Evolutionary conservation across 164 flowering plant species (phyloP), one percentile per base, ranked within the genome.

Genomic region (Stephania japonica): DNA sequence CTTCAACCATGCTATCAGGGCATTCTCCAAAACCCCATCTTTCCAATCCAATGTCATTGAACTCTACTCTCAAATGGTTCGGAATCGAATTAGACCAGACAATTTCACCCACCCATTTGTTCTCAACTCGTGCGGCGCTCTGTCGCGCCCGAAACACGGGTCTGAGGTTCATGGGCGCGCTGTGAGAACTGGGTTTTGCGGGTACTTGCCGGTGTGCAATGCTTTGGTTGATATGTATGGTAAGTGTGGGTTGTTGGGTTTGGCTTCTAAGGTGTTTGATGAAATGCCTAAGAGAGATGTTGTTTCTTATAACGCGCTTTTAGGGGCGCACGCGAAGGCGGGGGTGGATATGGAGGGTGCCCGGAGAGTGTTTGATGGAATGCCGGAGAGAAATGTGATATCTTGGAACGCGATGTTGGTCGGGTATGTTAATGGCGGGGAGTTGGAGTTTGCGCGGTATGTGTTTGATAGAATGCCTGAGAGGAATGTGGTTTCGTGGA

Each of bases 221-320:
- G 84, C 82, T 0, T 24, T 82, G 74, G 70, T 82, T 16, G 80
- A 77, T 59, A 82, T 82, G 84, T 79, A 82, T 72, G 81, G 78
- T 3, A 82, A 79, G 67, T 82, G 84, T 59, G 42, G 50, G 41
- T 64, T 16, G 25, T 38, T 79, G 69, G 77, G 23, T 21, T 6
- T n/a, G 10, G 62, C 78, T 3, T 67, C 11, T 3, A 6, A 24
- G 1, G 76, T 70, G 67, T 79, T 81, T 61, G 80, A 76, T 69
- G 81, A 78, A 81, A 78, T 81, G 84, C 53, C 42, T 65, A 71
- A 53, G 14, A 72, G 78, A 70, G 84, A 81, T 72, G 78, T 74
- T 38, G 84, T 80, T 44, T 72, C 80, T 44, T 80, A 67, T 72
- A 81, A 81, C 70, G 84, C 84, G 21, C 65, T 79, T 42, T 70